phyloP scores from a whole-genome alignment of 495 filamentous ascomycete genomes.

The Hypoxylon subgilvum region DNA sequence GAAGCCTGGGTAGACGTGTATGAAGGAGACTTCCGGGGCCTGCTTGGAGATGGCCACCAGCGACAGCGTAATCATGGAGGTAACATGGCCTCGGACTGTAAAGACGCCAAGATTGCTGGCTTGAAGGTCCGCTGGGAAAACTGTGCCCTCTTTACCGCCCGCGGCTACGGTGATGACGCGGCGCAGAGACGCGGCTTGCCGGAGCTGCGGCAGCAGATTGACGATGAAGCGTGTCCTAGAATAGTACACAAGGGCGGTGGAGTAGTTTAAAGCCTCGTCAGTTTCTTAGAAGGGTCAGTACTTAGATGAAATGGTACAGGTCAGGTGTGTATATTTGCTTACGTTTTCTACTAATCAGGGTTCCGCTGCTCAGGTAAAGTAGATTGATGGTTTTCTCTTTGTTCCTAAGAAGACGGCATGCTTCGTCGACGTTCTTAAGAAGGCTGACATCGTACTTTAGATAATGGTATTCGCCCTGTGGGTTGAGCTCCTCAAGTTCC shows the following conservation, averaged over 20 bases:
- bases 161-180: conserved; percentile 62
- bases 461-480: conserved; percentile 57
- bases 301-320: neutral
- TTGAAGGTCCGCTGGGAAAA: conserved; percentile 55
- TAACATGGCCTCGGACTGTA: conserved; percentile 39
- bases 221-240: conserved; percentile 64
- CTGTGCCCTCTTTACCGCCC: conserved; percentile 55
- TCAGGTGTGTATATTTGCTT: neutral
- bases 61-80: conserved; percentile 55
- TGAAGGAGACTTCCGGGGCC: conserved; percentile 57
- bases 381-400: conserved; percentile 64
- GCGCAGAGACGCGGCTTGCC: conserved; percentile 41
- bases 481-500: conserved; percentile 53
- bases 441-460: conserved; percentile 62
- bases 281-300: neutral
- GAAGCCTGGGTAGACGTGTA: conserved; percentile 61
- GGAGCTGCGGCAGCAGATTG: conserved; percentile 64
- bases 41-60: conserved; percentile 51
- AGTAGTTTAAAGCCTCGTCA: conserved; percentile 7
- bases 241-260: conserved; percentile 59
- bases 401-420: conserved; percentile 57
- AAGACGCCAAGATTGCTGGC: conserved; percentile 31
- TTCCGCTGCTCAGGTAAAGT: conserved; percentile 59
- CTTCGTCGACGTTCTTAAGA: conserved; percentile 59
- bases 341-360: conserved; percentile 35